Base-by-base conservation (phyloP, 257 asterid genomes). In the Gentiana straminea region DNA sequence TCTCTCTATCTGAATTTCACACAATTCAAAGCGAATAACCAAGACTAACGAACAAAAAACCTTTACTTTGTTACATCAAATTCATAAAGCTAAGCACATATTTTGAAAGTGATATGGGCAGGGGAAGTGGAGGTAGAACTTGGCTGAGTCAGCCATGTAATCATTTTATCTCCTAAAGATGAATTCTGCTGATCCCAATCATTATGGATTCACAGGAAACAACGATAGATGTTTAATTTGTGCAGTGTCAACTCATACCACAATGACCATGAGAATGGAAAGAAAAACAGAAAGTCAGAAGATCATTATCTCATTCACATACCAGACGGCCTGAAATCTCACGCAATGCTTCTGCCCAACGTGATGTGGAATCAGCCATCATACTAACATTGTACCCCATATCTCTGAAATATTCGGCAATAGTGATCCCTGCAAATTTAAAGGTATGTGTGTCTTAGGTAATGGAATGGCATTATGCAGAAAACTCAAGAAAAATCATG, bases 291-390 rank as follows among this genome's bases (percentile, higher is more conserved):
- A 38, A 55, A 33, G 15, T 54, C 15, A 32, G 24, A 49, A 49
- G 9, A 13, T 32, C 24, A 13, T 13, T 4, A 8, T 46, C 8
- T 1, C 13, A 12, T 1, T n/a, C 33, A 51, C 33, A 24, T 86
- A 92, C 98, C 94, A 92, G 69, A 68, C 99, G 97, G 49, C 99
- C 99, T 10, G 99, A 92, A 74, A 92, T 92, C 75, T 92, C 99
- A 83, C 99, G 99, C 83, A 92, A 72, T 50, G 97, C 99, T 79
- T 92, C 99, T 48, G 99, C 99, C 99, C 99, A 92, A 43, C 97
- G 95, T 62, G 99, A 92, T n/a, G 99, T 92, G 33, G 97, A 92
- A 75, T 92, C 99, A 63, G 99, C 99, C 99, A 92, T 92, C 99
- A 92, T 92, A 75, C 99, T 88, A 63, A 92, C 99, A 75, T 92